Base-by-base conservation (phyloP, 2,329 filamentous ascomycete species). In the Scortechinia acanthostroma region DNA sequence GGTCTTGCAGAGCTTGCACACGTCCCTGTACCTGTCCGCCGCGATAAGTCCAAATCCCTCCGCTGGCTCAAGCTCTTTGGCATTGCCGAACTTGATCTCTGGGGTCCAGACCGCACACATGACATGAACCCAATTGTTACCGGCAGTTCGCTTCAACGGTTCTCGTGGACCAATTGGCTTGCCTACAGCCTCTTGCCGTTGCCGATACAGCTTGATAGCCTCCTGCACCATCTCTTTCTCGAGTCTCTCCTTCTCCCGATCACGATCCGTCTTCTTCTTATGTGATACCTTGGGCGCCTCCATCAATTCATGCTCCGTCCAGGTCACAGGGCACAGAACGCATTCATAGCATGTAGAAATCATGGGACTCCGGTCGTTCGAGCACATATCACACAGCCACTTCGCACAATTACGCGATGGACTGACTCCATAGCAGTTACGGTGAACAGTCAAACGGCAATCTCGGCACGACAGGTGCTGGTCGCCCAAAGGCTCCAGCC, bases 61-160 rank as follows among this genome's bases (percentile, higher is more conserved):
- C 3, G 81, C 82, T 47, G 80, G 75, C 51, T 85, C 80, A 19
- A 88, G 65, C 42, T 76, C 73, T 49, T 73, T 71, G 2, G 82
- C 77, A 55, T 80, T 77, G 48, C 80, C 83, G 61, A 86, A 88
- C 52, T 81, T 83, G 48, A 86, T 78, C 57, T 88, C 84, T 1
- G 81, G 77, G 20, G 76, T 80, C 73, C 80, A 88, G 15, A 87
- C 62, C 4, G 84, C 81, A 58, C 84, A 88, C 37, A 76, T 71
- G 21, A 88, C 80, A 56, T 88, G 84, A 10, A 86, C 79, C 84
- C 84, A 88, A 52, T 88, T 87, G 60, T 88, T 88, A 49, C 82
- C 80, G 16, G 76, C 78, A 1, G 84, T 88, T 43, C 78, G 73
- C 59, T 88, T 88, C 45, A 88, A 64, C 3, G 84, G 77, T 56